A percentile compares a stretch with the other conserved stretches of the same genome.
Conservation (phyloP, 2,329 filamentous ascomycete species). For the Diaporthe helianthi region DNA sequence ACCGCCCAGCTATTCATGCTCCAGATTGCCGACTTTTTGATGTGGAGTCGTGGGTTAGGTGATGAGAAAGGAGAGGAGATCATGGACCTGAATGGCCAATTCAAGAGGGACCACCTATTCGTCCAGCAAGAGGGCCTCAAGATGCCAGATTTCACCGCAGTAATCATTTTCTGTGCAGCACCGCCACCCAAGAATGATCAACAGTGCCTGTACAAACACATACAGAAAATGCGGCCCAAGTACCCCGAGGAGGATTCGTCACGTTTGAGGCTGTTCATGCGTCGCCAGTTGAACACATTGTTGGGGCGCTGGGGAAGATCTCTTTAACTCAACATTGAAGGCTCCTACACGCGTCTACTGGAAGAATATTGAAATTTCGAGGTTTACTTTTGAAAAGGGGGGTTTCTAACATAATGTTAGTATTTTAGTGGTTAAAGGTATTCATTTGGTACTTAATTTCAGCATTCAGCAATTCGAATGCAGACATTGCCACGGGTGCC, state of each 20-base stretch:
- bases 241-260: neutral
- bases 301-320: neutral
- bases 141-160: neutral
- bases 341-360: no score
- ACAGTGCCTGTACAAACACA: neutral
- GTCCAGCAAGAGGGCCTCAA: neutral
- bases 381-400: no score
- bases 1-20: neutral
- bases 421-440: no score
- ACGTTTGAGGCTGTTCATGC: neutral
- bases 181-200: neutral
- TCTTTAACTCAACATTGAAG: neutral
- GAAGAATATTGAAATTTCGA: no score
- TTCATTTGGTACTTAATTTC: no score
- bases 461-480: no score
- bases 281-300: neutral
- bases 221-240: neutral
- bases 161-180: rapidly evolving
- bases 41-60: neutral
- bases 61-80: neutral
- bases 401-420: no score
- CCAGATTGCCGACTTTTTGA: neutral
- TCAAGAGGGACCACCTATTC: neutral
- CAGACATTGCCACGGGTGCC: no score
- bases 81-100: neutral